phyloP scores from a whole-genome alignment of 805 yeast species.

The Suhomyces faveliae region DNA sequence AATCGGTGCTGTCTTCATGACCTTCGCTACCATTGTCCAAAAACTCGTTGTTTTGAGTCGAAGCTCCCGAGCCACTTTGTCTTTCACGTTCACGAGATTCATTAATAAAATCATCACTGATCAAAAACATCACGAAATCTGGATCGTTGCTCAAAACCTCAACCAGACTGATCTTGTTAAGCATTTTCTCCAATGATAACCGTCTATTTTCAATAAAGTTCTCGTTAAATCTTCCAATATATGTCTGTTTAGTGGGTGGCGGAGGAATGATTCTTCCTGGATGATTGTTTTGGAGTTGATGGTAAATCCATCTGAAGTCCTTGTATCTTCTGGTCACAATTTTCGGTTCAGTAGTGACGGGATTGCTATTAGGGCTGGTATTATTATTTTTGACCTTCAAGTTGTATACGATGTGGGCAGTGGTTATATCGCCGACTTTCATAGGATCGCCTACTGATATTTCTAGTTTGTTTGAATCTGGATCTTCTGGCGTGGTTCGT shows the following conservation, averaged over 20 bases:
- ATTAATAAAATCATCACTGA: slow-evolving; percentile 63
- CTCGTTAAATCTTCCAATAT: slow-evolving; percentile 86
- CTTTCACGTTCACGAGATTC: slow-evolving; percentile 73
- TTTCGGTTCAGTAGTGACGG: slow-evolving; percentile 9
- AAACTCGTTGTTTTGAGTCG: slow-evolving; percentile 30
- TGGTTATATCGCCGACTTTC: slow-evolving; percentile 86
- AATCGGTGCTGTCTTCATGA: slow-evolving; percentile 17
- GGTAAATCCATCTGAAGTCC: slow-evolving; percentile 93
- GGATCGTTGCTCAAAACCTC: slow-evolving; percentile 61
- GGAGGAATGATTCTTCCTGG: slow-evolving; percentile 87
- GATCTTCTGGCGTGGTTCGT: background rate
- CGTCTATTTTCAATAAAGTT: slow-evolving; percentile 87
- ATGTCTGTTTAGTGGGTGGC: slow-evolving; percentile 94
- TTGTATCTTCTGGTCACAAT: slow-evolving; percentile 79
- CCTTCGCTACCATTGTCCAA: slow-evolving; percentile 26
- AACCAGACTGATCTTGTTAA: slow-evolving; percentile 62
- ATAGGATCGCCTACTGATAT: slow-evolving; percentile 86
- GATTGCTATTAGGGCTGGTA: slow-evolving; percentile 11
- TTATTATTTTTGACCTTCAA: slow-evolving; percentile 62
- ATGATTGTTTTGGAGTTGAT: slow-evolving; percentile 79
- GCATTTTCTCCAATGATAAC: slow-evolving; percentile 82
- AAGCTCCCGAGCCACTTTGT: slow-evolving; percentile 53
- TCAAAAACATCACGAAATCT: slow-evolving; percentile 76
- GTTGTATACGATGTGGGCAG: slow-evolving; percentile 84
- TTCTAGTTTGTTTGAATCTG: slow-evolving; percentile 42